These are phyloP conservation scores for Allantophomopsis lycopodina DNA, from an alignment of 2,329 filamentous ascomycete species.

Conservation along the genomic window DNA sequence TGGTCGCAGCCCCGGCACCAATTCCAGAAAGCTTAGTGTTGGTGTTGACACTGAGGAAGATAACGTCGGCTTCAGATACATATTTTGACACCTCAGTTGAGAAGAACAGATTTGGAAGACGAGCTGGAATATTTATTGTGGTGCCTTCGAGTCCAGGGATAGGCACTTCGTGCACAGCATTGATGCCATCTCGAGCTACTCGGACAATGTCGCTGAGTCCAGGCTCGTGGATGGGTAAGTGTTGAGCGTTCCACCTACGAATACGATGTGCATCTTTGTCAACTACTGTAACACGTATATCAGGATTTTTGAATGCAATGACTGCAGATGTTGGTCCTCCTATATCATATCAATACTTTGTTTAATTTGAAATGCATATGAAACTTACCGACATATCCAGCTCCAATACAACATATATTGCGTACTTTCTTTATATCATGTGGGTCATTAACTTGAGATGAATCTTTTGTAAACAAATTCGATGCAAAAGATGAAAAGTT, in stretches of 20 bases:
- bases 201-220: slow-evolving; percentile 56
- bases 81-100: slow-evolving; percentile 48
- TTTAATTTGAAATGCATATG: background rate
- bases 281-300: slow-evolving; percentile 60
- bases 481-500: no score
- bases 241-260: slow-evolving; percentile 56
- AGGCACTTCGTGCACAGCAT: no score
- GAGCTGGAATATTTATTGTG: no score
- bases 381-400: slow-evolving; percentile 59
- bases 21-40: slow-evolving; percentile 60
- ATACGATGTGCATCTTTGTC: slow-evolving; percentile 55
- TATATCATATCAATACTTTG: background rate
- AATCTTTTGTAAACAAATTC: no score
- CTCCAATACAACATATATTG: slow-evolving; percentile 61
- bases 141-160: no score
- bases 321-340: slow-evolving; percentile 66
- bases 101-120: slow-evolving; percentile 58
- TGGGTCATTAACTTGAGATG: no score
- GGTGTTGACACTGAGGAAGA: slow-evolving; percentile 68
- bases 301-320: slow-evolving; percentile 59
- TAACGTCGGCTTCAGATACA: slow-evolving; percentile 56
- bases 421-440: slow-evolving; percentile 27
- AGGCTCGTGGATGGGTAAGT: slow-evolving; percentile 66
- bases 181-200: slow-evolving; percentile 44
- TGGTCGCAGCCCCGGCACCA: slow-evolving; percentile 57